Evolutionary conservation across 2,329 filamentous ascomycete species (phyloP).

Genomic region (Exophiala spinifera): DNA sequence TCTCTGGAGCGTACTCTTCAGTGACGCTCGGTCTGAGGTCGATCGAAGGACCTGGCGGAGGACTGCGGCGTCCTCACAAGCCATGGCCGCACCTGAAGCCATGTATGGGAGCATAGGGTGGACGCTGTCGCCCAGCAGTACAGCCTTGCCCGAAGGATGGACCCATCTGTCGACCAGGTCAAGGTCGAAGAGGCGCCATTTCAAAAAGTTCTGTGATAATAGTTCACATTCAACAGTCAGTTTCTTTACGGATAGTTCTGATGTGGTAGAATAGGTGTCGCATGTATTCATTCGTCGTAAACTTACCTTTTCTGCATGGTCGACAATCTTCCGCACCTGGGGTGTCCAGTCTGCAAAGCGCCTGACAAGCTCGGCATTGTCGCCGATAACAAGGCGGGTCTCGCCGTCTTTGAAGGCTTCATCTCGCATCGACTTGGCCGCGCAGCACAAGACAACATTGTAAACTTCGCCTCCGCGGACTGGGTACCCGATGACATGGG

Average conservation of each 20-base stretch:
- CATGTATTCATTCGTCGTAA: no score
- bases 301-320: no score
- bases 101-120: constrained; percentile 67
- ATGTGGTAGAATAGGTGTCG: no score
- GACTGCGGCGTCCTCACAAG: constrained; percentile 61
- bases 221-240: no score
- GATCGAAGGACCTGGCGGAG: not conserved
- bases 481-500: constrained; percentile 54
- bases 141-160: constrained; percentile 48
- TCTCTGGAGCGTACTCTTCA: constrained; percentile 34
- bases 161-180: constrained; percentile 51
- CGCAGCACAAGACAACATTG: constrained; percentile 54
- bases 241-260: no score
- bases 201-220: constrained; percentile 30
- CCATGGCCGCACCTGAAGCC: constrained; percentile 65
- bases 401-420: not conserved
- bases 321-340: constrained; percentile 34
- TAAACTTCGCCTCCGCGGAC: constrained; percentile 58
- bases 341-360: constrained; percentile 40
- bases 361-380: constrained; percentile 36
- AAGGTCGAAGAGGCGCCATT: constrained; percentile 63
- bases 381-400: constrained; percentile 29
- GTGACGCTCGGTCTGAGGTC: not conserved
- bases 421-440: no score
- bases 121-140: constrained; percentile 62